phyloP scores from a whole-genome alignment of 2,329 filamentous ascomycete genomes.

The Phoma sp. region DNA sequence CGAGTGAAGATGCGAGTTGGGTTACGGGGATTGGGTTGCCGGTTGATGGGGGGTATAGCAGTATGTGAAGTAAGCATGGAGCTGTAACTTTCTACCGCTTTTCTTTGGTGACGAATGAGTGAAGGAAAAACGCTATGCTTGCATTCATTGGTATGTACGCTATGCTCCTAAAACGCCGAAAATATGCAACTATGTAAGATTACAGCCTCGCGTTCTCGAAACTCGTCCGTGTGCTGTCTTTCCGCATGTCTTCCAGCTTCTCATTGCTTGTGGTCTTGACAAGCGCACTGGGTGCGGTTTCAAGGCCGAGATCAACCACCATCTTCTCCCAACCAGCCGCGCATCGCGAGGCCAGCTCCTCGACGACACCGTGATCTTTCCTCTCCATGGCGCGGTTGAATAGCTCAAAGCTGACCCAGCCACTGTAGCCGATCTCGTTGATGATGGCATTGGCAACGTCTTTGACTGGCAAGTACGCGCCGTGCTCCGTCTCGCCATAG shows the following conservation, averaged over 20 bases:
- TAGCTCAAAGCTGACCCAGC: conserved; percentile 75
- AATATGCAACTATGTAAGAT: background rate
- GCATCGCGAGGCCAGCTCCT: conserved; percentile 61
- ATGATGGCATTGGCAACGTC: conserved; percentile 68
- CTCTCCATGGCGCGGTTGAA: conserved; percentile 68
- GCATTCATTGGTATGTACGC: conserved; percentile 3
- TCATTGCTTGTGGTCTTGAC: conserved; percentile 1
- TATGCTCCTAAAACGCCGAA: conserved; percentile 1
- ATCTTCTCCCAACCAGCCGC: conserved; percentile 60
- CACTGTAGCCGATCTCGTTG: conserved; percentile 68
- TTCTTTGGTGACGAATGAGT: background rate
- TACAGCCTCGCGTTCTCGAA: conserved; percentile 14
- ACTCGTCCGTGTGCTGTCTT: conserved; percentile 20
- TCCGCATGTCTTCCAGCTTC: conserved; percentile 12
- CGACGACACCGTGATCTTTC: conserved; percentile 59
- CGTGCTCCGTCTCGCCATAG: conserved; percentile 66
- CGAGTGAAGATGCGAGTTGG: conserved; percentile 56
- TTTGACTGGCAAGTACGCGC: conserved; percentile 71
- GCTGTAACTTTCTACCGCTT: too few relatives aligned
- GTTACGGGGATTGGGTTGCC: conserved; percentile 54
- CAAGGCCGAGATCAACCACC: conserved; percentile 45
- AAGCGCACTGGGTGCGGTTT: conserved; percentile 8
- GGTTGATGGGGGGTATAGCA: conserved; percentile 55
- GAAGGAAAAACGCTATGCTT: conserved; percentile 9
- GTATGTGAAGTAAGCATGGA: conserved; percentile 20